Percentiles rank a stretch among this genome's conserved stretches.
Evolutionary conservation across 345 rosid genomes (phyloP).

Genomic region (Hypericum perforatum): DNA sequence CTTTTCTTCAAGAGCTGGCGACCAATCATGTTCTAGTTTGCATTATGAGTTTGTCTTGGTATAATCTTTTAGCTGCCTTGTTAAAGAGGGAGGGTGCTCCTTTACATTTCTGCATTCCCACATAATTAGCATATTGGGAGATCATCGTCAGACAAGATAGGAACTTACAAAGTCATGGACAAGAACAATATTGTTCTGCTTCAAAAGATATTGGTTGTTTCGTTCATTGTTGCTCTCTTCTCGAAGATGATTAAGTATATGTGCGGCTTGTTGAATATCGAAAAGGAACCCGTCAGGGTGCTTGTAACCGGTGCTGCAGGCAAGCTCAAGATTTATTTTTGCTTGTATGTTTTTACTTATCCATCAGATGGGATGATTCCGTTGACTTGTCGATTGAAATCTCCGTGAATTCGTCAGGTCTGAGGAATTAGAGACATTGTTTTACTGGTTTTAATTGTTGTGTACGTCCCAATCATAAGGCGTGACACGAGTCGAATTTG

Average conservation of each 20-base stretch:
- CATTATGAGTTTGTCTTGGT: slow-evolving; percentile 16
- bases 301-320: slow-evolving; percentile 83
- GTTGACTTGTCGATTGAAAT: too few relatives aligned
- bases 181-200: slow-evolving; percentile 19
- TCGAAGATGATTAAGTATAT: slow-evolving; percentile 51
- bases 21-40: neutral
- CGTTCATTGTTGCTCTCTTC: slow-evolving; percentile 32
- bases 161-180: slow-evolving; percentile 25
- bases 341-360: neutral
- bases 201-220: slow-evolving; percentile 41
- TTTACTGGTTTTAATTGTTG: too few relatives aligned
- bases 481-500: neutral
- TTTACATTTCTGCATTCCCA: slow-evolving; percentile 10
- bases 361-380: too few relatives aligned
- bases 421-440: too few relatives aligned
- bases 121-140: neutral
- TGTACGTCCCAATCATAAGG: too few relatives aligned
- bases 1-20: too few relatives aligned
- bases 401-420: too few relatives aligned
- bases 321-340: slow-evolving; percentile 18
- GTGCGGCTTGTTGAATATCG: slow-evolving; percentile 39
- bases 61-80: slow-evolving; percentile 15
- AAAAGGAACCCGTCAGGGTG: slow-evolving; percentile 52
- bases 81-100: too few relatives aligned
- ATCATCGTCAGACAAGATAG: too few relatives aligned